A percentile compares a stretch with the other conserved stretches of the same genome.
These are phyloP conservation scores for Myochromella boudieri DNA, from an alignment of 768 basidiomycete genomes.

Conservation along the genomic window DNA sequence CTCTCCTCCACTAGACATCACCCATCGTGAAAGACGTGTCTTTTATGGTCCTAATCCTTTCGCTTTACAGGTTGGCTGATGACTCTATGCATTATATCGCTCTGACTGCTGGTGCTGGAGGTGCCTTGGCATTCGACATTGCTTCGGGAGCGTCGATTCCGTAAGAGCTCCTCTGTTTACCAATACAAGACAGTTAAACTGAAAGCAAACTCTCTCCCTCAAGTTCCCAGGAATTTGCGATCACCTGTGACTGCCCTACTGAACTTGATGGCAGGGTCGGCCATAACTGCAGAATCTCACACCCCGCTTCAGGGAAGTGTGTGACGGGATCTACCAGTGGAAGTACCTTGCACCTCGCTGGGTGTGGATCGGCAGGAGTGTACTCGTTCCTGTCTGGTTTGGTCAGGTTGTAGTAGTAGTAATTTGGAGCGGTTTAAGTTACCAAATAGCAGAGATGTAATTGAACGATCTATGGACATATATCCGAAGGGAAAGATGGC, in stretches of 20 bases:
- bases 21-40: too few species aligned
- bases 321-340: conserved; percentile 9
- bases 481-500: too few species aligned
- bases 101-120: conserved; percentile 10
- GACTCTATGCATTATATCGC: conserved; percentile 6
- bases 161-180: neutral
- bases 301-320: conserved; percentile 14
- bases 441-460: too few species aligned
- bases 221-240: conserved; percentile 18
- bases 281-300: conserved; percentile 8
- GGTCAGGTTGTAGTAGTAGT: too few species aligned
- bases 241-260: conserved; percentile 11
- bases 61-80: conserved; percentile 4
- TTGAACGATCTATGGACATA: too few species aligned
- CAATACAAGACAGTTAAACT: neutral
- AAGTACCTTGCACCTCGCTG: conserved; percentile 7
- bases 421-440: too few species aligned
- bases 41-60: neutral
- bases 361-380: conserved; percentile 10
- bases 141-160: neutral
- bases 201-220: neutral
- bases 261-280: neutral
- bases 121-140: conserved; percentile 7
- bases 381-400: conserved; percentile 5
- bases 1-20: too few species aligned